Conservation (phyloP, 169 alveolate genomes). For the Cyclospora cayetanensis region DNA sequence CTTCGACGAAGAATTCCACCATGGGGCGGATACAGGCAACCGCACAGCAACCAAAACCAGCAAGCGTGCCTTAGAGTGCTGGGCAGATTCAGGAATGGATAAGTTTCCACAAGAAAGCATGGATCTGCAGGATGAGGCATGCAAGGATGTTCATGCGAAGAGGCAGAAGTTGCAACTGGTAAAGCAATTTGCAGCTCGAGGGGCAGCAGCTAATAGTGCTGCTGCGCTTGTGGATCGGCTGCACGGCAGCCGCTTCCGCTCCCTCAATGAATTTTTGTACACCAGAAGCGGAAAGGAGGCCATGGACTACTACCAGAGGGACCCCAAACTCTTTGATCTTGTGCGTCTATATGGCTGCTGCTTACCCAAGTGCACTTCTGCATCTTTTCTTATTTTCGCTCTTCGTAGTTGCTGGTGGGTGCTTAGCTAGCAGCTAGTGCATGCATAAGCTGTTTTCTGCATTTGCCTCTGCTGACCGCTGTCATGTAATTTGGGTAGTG, state of each 20-base stretch:
- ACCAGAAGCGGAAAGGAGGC: constrained; percentile 75
- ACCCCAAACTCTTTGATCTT: constrained; percentile 72
- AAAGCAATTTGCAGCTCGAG: constrained; percentile 18
- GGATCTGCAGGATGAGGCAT: too few relatives aligned
- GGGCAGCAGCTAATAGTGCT: not conserved
- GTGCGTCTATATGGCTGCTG: constrained; percentile 23
- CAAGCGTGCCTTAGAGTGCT: too few relatives aligned
- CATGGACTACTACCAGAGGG: constrained; percentile 69
- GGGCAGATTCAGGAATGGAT: too few relatives aligned
- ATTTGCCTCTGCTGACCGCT: too few relatives aligned
- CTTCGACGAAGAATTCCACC: too few relatives aligned
- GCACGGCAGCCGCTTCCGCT: constrained; percentile 79
- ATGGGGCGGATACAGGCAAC: too few relatives aligned
- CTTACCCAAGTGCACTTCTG: not conserved
- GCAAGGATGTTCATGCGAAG: too few relatives aligned
- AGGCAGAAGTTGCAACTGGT: not conserved
- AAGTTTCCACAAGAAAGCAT: too few relatives aligned
- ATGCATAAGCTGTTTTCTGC: not conserved
- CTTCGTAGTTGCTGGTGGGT: not conserved
- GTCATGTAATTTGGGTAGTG: too few relatives aligned
- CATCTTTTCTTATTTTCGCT: not conserved
- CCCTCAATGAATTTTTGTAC: constrained; percentile 79
- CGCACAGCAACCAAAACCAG: too few relatives aligned
- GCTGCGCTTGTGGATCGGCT: constrained; percentile 50
- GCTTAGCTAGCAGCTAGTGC: not conserved